Evolutionary conservation across 257 asterid species (phyloP), one percentile per base, ranked within the genome.

Genomic region (Salvia rosmarinus): DNA sequence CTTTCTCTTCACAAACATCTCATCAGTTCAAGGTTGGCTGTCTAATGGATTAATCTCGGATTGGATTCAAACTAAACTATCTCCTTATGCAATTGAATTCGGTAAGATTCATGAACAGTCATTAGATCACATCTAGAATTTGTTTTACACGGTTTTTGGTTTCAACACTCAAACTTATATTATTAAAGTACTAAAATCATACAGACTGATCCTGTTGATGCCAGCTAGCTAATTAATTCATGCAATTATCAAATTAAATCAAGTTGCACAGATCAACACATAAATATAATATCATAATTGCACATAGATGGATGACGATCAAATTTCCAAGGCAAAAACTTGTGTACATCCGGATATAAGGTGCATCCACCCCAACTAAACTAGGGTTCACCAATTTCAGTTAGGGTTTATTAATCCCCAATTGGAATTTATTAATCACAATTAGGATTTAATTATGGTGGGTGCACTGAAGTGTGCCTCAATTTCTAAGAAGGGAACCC

Each of bases 181-280:
- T 11, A 21, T 37, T 52, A 37, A 9, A 19, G 14, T 9, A 35
- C 37, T 40, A 54, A 37, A 14, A 25, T 4, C 32, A n/a, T 5
- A 11, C 55, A 66, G 5, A 21, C 50, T 17, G 50, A 66, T 46
- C 13, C 34, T 21, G 37, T 28, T 47, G 60, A 66, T 67, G 6
- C 57, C 51, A 60, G 32, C 20, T 58, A 16, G 37, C 21, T 44
- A 28, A 16, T 28, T 0, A 12, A 21, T 40, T 49, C 17, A 49
- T 49, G 19, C 47, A 9, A 44, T 49, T 49, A 30, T 30, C 9
- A 10, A 43, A 46, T 16, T 17, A n/a, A 13, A 46, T 54, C 55
- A 54, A 68, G 49, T 43, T 14, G 72, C 16, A 51, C 32, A 16
- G 35, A 68, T 54, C 12, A 34, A 60, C 34, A 71, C 40, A 71